These are phyloP conservation scores for Hanseniaspora meyeri DNA, from an alignment of 805 yeast genomes.

Conservation along the genomic window DNA sequence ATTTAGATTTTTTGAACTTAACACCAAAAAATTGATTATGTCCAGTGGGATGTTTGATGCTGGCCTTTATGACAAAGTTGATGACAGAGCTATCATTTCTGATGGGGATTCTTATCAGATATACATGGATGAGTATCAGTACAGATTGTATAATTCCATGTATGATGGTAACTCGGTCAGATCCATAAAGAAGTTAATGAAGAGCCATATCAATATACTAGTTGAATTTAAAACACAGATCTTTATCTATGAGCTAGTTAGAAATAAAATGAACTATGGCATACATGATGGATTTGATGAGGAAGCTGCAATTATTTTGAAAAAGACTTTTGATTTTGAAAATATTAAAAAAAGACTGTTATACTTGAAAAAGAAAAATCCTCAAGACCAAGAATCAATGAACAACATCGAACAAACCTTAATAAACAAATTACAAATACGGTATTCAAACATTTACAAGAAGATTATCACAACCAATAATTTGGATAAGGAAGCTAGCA, in stretches of 20 bases:
- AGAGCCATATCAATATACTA: conserved; percentile 66
- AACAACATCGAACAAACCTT: conserved; percentile 21
- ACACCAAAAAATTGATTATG: conserved; percentile 3
- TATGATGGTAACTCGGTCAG: conserved; percentile 7
- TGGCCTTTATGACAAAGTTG: conserved; percentile 12
- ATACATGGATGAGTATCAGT: conserved; percentile 11
- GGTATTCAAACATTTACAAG: conserved; percentile 29
- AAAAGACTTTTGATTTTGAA: conserved; percentile 29
- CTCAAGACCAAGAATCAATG: conserved; percentile 12
- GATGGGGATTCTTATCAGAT: conserved; percentile 8
- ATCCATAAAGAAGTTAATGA: conserved; percentile 44
- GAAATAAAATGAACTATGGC: neutral
- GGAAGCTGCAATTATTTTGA: conserved; percentile 41
- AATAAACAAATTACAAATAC: conserved; percentile 55
- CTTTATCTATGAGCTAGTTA: conserved; percentile 72
- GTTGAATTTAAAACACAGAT: conserved; percentile 92
- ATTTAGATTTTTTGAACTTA: conserved; percentile 7
- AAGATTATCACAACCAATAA: conserved; percentile 31
- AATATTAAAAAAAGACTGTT: conserved; percentile 18
- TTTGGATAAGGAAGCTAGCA: conserved; percentile 36
- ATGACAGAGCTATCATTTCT: conserved; percentile 11
- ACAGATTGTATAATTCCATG: conserved; percentile 8
- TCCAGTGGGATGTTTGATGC: conserved; percentile 8
- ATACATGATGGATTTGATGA: conserved; percentile 12
- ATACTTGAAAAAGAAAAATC: conserved; percentile 6